Evolutionary conservation across 1,139 yeast genomes (phyloP), one percentile per base, ranked within the genome.

Genomic region (Blastobotrys ciferrii): DNA sequence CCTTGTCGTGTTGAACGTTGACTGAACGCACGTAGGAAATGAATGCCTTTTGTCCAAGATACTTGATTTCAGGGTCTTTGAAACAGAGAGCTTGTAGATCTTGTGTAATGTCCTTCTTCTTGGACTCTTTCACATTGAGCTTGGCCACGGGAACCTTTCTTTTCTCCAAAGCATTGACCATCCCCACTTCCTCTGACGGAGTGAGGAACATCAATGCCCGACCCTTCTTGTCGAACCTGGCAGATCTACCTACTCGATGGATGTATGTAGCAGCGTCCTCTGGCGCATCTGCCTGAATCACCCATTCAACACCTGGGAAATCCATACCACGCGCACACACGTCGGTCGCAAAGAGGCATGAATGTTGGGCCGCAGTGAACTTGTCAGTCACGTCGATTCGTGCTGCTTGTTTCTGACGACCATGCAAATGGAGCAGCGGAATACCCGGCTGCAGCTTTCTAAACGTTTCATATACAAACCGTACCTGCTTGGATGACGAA

Each of bases 251-350:
- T 2, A 89, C 98, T 63, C 99, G 77, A 62, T 92, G 99, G 46
- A 92, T 87, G 66, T 94, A 92, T 0, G 98, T 94, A 28, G 94
- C 94, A 1, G 84, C 81, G 66, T 91, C 97, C 66, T 92, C 99
- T 0, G 99, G 98, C 56, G 95, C 87, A 67, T 92, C 99, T 0
- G 89, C 79, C 67, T 92, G 99, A 11, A 92, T 74, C 17, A 92
- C 97, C 99, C 99, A 92, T 62, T 92, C 97, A 48, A 92, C 88
- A 1, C 96, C 85, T 0, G 99, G 98, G 70, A 94, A 91, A 69
- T 92, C 99, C 48, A 92, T 78, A 12, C 99, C 99, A 66, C 99
- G 77, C 1, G 99, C 98, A 25, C 91, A 98, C 49, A 92, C 87
- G 71, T 92, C 99, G 0, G 99, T 92, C 2, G 98, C 96, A 65